Percentiles rank a stretch among this genome's conserved stretches.
Conservation (phyloP, 495 filamentous ascomycete genomes). For the Aspergillus avenaceus region DNA sequence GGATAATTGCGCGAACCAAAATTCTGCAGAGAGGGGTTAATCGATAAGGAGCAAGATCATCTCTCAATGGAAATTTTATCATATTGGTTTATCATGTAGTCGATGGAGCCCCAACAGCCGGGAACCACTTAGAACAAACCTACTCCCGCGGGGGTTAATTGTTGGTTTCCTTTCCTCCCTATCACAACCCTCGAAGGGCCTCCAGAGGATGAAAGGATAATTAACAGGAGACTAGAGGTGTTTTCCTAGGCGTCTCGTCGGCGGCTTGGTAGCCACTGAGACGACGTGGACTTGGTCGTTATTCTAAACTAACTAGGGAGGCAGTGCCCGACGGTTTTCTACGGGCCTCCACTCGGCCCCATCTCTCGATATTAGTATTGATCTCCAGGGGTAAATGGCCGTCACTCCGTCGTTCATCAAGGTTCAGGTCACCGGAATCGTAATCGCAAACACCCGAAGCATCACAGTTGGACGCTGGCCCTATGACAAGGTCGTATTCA, state of each 20-base stretch:
- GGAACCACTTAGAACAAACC: slow-evolving; percentile 1
- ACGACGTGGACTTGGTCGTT: slow-evolving; percentile 6
- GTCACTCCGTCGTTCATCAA: slow-evolving; percentile 1
- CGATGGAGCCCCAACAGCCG: slow-evolving; percentile 4
- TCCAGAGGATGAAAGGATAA: slow-evolving; percentile 10
- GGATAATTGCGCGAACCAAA: slow-evolving; percentile 5
- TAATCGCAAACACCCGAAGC: background rate
- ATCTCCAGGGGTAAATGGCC: slow-evolving; percentile 13
- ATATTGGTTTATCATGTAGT: background rate
- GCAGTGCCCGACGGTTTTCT: slow-evolving; percentile 9
- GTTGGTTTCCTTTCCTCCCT: slow-evolving; percentile 4
- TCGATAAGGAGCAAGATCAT: slow-evolving; percentile 1
- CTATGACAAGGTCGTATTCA: background rate
- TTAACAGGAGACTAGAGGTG: slow-evolving; percentile 1
- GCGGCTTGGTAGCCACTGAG: background rate
- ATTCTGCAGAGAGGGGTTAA: slow-evolving; percentile 2
- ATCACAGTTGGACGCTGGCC: slow-evolving; percentile 1
- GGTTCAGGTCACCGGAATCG: background rate
- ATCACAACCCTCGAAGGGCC: slow-evolving; percentile 4
- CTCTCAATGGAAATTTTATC: background rate
- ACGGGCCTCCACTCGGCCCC: slow-evolving; percentile 9
- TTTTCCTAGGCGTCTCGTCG: slow-evolving; percentile 1
- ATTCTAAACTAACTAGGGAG: slow-evolving; percentile 11
- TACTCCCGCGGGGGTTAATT: background rate
- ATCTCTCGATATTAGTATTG: slow-evolving; percentile 10